These are phyloP conservation scores for Pseudogymnoascus sp. DNA, from an alignment of 2,329 filamentous ascomycete species.

Conservation along the genomic window DNA sequence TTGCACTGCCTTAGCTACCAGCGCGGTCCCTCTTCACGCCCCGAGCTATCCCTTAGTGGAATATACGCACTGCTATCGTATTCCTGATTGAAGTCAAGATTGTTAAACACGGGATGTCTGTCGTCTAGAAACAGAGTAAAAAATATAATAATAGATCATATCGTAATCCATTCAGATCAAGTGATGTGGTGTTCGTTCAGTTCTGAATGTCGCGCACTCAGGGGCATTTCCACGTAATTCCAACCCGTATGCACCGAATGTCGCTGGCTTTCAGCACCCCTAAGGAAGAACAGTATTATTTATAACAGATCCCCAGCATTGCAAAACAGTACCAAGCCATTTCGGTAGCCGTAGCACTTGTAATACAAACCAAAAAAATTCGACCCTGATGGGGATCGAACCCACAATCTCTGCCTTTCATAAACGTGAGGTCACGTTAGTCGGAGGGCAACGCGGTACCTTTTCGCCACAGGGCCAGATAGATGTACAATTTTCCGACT, in stretches of 20 bases:
- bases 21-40: too few relatives aligned
- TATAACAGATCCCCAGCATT: background rate
- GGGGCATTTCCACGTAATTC: background rate
- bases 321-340: background rate
- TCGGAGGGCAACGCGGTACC: conserved; percentile 10
- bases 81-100: too few relatives aligned
- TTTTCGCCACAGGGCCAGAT: conserved; percentile 9
- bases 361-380: background rate
- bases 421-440: conserved; percentile 7
- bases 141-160: background rate
- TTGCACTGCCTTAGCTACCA: background rate
- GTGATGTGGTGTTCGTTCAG: background rate
- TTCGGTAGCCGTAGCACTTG: background rate
- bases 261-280: background rate
- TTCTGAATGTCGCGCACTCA: background rate
- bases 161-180: background rate
- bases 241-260: background rate
- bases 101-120: too few relatives aligned
- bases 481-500: background rate
- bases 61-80: too few relatives aligned
- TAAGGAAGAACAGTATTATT: background rate
- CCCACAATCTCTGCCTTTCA: conserved; percentile 10
- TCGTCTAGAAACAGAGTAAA: background rate
- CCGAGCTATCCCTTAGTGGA: too few relatives aligned
- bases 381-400: conserved; percentile 10